phyloP scores from a whole-genome alignment of 805 yeast genomes.

The Teunomyces panamensis region DNA sequence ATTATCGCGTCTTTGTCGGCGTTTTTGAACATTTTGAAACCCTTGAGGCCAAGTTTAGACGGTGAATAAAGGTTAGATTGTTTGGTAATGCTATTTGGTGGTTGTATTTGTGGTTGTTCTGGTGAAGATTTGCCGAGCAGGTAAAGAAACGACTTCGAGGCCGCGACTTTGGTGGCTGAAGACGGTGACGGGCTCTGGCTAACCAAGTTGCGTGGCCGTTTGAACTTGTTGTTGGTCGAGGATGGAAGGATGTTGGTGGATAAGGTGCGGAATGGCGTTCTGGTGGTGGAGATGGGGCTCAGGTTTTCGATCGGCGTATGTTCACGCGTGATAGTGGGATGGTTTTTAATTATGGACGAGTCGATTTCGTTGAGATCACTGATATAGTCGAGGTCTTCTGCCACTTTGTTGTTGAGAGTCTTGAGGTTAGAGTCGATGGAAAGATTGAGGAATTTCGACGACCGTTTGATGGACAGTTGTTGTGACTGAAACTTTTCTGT shows the following conservation, averaged over 20 bases:
- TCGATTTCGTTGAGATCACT: conserved; percentile 27
- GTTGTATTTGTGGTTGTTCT: neutral
- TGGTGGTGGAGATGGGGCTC: conserved; percentile 10
- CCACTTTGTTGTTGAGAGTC: conserved; percentile 5
- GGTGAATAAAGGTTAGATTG: conserved; percentile 20
- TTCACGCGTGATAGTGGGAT: conserved; percentile 7
- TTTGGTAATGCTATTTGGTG: neutral
- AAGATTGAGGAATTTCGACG: conserved; percentile 40
- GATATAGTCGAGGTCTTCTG: conserved; percentile 21
- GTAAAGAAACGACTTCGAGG: conserved; percentile 9
- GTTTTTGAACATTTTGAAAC: conserved; percentile 35
- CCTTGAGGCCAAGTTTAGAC: conserved; percentile 26
- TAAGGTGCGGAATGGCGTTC: conserved; percentile 7
- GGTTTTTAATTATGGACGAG: conserved; percentile 11
- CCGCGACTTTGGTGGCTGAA: conserved; percentile 12
- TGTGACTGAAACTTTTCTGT: conserved; percentile 12
- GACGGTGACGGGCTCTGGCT: conserved; percentile 45
- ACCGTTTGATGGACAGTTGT: conserved; percentile 34
- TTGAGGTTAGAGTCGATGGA: conserved; percentile 31
- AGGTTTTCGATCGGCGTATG: conserved; percentile 8
- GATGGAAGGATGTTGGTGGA: conserved; percentile 7
- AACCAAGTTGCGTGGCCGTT: conserved; percentile 42
- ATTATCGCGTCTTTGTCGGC: conserved; percentile 30
- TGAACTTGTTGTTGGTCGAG: conserved; percentile 29
- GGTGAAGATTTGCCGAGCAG: conserved; percentile 8